Base-by-base conservation (phyloP, 352 stramenopile species). In the Lagenidium giganteum region DNA sequence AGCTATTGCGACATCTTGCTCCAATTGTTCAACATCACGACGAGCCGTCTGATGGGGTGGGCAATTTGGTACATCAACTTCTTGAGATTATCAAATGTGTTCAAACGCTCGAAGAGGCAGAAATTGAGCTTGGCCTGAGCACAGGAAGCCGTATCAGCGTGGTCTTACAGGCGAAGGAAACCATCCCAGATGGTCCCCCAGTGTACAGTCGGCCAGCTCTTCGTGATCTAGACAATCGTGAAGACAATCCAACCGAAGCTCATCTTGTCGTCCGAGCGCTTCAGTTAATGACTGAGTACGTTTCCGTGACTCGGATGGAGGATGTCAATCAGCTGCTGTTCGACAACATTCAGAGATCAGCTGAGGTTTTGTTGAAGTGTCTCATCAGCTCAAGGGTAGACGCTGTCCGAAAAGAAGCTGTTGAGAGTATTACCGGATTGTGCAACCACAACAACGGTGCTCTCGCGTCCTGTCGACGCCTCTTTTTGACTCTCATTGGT, bases 361-460 rank as follows among this genome's bases (percentile, higher is more conserved):
- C n/a, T n/a, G 20, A 26, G 14, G 35, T 59, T 7, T 37, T 64
- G 12, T 28, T 64, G 6, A 23, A 46, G 3, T 55, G 34, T 24
- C 37, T 67, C 11, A 30, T 60, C 2, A 18, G 34, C 1, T 59
- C 42, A 0, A 9, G 11, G 3, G 45, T 61, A 14, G 14, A 31
- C 2, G 22, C 35, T 12, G 38, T 57, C 13, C 46, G 54, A 8
- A 45, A 38, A 29, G 29, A 57, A 34, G 41, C 47, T 8, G 39
- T 35, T 13, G 9, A 18, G 1, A 31, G 26, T 11, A 63, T 63
- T 20, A 40, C 42, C n/a, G 42, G 36, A 27, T 32, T 63, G 5
- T 57, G 47, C 58, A 81, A 80, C 49, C 58, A 63, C 14, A 51
- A 54, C 17, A 41, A 64, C 37, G 62, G 67, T 84, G 63, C 40